phyloP scores from a whole-genome alignment of 1,284 basidiomycete genomes.

The Irpex sp. region DNA sequence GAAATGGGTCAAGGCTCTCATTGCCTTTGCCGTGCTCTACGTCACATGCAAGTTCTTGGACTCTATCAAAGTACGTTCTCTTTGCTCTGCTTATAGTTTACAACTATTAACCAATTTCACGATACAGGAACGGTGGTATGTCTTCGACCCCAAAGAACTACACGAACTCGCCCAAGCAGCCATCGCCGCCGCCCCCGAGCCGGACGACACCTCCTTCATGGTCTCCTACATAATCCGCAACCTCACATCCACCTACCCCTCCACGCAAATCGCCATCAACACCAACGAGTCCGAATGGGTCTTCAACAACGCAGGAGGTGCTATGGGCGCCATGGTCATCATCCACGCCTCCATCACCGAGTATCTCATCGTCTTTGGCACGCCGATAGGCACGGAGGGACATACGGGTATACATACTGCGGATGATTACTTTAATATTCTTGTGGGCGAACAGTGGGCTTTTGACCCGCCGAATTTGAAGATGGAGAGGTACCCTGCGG shows the following conservation, averaged over 20 bases:
- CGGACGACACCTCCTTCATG: slow-evolving; percentile 54
- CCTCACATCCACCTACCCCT: slow-evolving; percentile 64
- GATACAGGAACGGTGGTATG: slow-evolving; percentile 54
- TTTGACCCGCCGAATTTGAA: slow-evolving; percentile 77
- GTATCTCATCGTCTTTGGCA: slow-evolving; percentile 94
- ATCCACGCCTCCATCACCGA: slow-evolving; percentile 93
- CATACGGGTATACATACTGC: slow-evolving; percentile 93
- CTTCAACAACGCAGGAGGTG: slow-evolving; percentile 96
- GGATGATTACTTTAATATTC: slow-evolving; percentile 97
- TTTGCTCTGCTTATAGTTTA: neutral
- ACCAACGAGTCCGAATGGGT: slow-evolving; percentile 80
- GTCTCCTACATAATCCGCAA: slow-evolving; percentile 73
- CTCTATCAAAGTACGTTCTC: slow-evolving; percentile 32
- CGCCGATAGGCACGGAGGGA: slow-evolving; percentile 93
- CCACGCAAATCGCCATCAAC: slow-evolving; percentile 54
- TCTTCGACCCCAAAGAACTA: slow-evolving; percentile 61
- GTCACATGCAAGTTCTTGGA: slow-evolving; percentile 37
- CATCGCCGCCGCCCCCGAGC: slow-evolving; percentile 51
- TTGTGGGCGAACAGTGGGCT: slow-evolving; percentile 91
- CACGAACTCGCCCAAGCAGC: slow-evolving; percentile 70
- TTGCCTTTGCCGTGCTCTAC: slow-evolving; percentile 33
- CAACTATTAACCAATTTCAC: neutral
- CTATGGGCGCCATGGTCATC: slow-evolving; percentile 98
- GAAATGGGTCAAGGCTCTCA: slow-evolving; percentile 45
- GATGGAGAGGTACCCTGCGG: slow-evolving; percentile 81